Conservation (phyloP, 208 protist species). For the Crithidia acanthocephali region DNA sequence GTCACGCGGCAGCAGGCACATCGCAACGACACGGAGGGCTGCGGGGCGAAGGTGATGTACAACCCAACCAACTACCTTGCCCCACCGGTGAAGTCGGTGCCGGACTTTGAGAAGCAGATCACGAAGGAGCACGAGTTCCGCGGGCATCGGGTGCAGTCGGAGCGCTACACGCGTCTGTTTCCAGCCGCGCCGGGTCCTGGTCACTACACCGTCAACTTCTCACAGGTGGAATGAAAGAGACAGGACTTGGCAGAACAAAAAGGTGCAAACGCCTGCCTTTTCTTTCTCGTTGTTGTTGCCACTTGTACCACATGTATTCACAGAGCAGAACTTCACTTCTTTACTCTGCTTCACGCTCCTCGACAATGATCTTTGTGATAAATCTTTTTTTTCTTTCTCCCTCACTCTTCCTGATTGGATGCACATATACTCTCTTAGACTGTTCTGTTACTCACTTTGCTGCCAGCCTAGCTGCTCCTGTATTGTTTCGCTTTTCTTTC, state of each 20-base stretch:
- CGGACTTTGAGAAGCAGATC: slow-evolving; percentile 83
- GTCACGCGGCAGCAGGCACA: slow-evolving; percentile 58
- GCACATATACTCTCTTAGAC: too few relatives aligned
- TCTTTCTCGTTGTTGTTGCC: too few relatives aligned
- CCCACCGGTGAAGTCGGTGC: slow-evolving; percentile 58
- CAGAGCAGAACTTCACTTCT: too few relatives aligned
- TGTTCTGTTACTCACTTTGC: background rate
- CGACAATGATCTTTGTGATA: background rate
- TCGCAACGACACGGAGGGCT: slow-evolving; percentile 44
- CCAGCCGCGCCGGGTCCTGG: slow-evolving; percentile 72
- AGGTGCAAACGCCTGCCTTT: too few relatives aligned
- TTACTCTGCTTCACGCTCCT: too few relatives aligned
- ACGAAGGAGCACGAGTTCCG: slow-evolving; percentile 87
- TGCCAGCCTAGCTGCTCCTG: background rate
- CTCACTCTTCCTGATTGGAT: too few relatives aligned
- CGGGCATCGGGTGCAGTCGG: slow-evolving; percentile 73
- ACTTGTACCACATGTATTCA: background rate
- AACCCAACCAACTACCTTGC: slow-evolving; percentile 50
- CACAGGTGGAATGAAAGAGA: slow-evolving; percentile 43
- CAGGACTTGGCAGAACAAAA: too few relatives aligned
- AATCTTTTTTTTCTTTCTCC: slow-evolving; percentile 2
- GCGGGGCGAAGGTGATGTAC: slow-evolving; percentile 61
- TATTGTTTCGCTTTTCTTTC: background rate
- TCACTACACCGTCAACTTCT: slow-evolving; percentile 67
- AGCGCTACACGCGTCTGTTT: slow-evolving; percentile 67